Evolutionary conservation across 805 yeast species (phyloP), one percentile per base, ranked within the genome.

Genomic region (Wickerhamomyces bovis): DNA sequence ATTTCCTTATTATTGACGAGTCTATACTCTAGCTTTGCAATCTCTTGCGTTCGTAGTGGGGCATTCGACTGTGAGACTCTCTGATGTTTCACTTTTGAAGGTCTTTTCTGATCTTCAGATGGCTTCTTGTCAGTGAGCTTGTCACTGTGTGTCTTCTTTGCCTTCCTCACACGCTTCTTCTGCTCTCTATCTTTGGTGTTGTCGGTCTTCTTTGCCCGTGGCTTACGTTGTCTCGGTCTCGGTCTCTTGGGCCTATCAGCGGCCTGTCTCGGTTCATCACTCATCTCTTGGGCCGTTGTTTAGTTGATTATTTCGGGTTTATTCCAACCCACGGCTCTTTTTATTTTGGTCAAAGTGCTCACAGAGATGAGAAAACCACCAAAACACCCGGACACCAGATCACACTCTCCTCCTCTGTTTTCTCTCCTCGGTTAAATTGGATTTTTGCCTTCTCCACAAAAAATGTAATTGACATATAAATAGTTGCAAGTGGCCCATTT

Each of bases 11-110:
- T 48, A 4, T 25, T 6, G 1, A 35, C 13, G 10, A 55, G 41
- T 20, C 42, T 45, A 23, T 54, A 48, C n/a, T 47, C 44, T 8
- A 56, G 22, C 3, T 39, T 36, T 2, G 33, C 19, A 5, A 58
- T 41, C 43, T 58, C 63, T 15, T 45, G 45, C 2, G 44, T 26
- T 39, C 49, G 40, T 3, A 35, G 23, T 3, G 9, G 36, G 36
- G 22, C 52, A 44, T 20, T 52, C 38, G 16, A 16, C 20, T 33
- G 36, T 16, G 36, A 7, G 8, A 7, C 20, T 33, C 20, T 33
- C 5, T 43, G 49, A 26, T 50, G 51, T 21, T 28, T 28, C 7
- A n/a, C n/a, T 13, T 28, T 28, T 28, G 31, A 28, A 13, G 31
- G 31, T 11, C 7, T 28, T 6, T 41, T 42, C n/a, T 33, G 12